A percentile compares a stretch with the other conserved stretches of the same genome.
Evolutionary conservation across 768 basidiomycete species (phyloP).

Genomic region (Rhodotorula babjevae): DNA sequence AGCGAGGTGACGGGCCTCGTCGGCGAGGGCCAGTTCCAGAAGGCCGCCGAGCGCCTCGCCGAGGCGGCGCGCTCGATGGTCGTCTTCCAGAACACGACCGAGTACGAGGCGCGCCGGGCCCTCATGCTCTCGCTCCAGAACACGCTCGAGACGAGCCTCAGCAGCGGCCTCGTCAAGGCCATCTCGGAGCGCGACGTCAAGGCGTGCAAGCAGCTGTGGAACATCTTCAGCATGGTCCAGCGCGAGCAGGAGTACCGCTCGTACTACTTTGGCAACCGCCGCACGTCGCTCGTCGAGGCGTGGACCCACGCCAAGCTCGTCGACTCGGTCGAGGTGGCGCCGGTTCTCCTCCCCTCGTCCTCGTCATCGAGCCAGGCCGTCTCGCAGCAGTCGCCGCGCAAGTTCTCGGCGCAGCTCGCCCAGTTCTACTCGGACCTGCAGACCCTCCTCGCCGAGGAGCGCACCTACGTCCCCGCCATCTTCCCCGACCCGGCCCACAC

Average conservation of each 20-base stretch:
- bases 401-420: slow-evolving; percentile 65
- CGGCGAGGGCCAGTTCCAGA: slow-evolving; percentile 68
- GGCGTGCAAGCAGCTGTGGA: slow-evolving; percentile 70
- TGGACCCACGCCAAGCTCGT: slow-evolving; percentile 63
- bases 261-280: slow-evolving; percentile 84
- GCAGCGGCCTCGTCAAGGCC: slow-evolving; percentile 81
- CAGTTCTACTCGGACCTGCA: slow-evolving; percentile 70
- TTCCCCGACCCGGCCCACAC: slow-evolving; percentile 78
- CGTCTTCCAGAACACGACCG: slow-evolving; percentile 85
- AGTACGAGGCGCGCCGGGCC: slow-evolving; percentile 77
- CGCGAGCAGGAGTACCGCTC: slow-evolving; percentile 86
- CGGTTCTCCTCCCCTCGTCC: slow-evolving; percentile 14
- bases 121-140: slow-evolving; percentile 91
- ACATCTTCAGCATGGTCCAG: slow-evolving; percentile 85
- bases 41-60: slow-evolving; percentile 84
- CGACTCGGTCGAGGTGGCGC: slow-evolving; percentile 39
- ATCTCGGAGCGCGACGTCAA: slow-evolving; percentile 72
- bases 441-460: slow-evolving; percentile 56
- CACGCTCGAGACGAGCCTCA: slow-evolving; percentile 85
- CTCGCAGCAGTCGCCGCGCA: slow-evolving; percentile 26
- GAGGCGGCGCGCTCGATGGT: slow-evolving; percentile 86
- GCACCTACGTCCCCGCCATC: slow-evolving; percentile 60
- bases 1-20: slow-evolving; percentile 84
- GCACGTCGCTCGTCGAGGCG: slow-evolving; percentile 58
- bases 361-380: slow-evolving; percentile 44